Conservation (phyloP, 1,284 basidiomycete species). For the Paramarasmius palmivorus region DNA sequence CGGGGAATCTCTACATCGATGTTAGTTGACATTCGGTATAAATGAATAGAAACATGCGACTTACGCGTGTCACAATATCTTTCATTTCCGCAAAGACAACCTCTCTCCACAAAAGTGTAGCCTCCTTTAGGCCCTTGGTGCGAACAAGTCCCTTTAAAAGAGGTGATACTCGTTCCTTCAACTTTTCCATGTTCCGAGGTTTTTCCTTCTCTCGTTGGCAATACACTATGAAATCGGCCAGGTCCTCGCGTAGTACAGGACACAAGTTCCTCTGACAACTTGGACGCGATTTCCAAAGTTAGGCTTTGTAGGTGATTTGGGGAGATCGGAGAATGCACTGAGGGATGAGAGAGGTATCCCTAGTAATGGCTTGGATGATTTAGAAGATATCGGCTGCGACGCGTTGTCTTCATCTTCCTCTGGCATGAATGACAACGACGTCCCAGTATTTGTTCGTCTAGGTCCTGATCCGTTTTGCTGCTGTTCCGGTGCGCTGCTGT, state of each 20-base stretch:
- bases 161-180: constrained; percentile 68
- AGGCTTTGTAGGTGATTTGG: constrained; percentile 65
- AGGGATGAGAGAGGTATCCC: constrained; percentile 55
- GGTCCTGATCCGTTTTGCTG: neutral
- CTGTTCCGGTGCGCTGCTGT: neutral
- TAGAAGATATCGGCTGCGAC: no score
- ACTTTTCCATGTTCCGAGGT: constrained; percentile 26
- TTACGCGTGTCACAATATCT: neutral
- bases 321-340: constrained; percentile 70
- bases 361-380: neutral
- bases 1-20: constrained; percentile 18
- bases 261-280: constrained; percentile 79
- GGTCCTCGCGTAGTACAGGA: constrained; percentile 68
- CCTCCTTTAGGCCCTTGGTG: constrained; percentile 73
- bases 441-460: constrained; percentile 22
- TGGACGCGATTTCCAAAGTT: constrained; percentile 71
- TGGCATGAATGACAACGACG: constrained; percentile 30
- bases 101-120: constrained; percentile 76
- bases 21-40: neutral
- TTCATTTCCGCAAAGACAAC: constrained; percentile 66
- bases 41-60: constrained; percentile 11
- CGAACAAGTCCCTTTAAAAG: constrained; percentile 75
- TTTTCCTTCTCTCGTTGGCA: constrained; percentile 18
- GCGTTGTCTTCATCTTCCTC: constrained; percentile 27
- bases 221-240: constrained; percentile 50